Percentiles rank a stretch among this genome's conserved stretches.
phyloP scores from a whole-genome alignment of 495 filamentous ascomycete species.

The Penicillium cinerascens region DNA sequence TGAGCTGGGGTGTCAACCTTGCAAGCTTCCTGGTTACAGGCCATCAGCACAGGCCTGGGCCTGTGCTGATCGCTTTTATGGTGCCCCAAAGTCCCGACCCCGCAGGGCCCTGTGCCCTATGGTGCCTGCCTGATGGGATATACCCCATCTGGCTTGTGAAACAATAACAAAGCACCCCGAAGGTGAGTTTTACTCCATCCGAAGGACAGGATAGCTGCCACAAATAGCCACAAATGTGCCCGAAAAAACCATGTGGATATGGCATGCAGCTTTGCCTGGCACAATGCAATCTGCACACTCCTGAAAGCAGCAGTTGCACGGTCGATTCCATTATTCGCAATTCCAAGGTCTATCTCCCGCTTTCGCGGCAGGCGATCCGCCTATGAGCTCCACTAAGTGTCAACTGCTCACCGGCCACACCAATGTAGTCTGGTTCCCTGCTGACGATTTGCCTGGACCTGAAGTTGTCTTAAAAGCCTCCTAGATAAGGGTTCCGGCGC shows the following conservation, averaged over 20 bases:
- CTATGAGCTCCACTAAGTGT: slow-evolving; percentile 10
- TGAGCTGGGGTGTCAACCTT: no score
- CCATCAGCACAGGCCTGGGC: neutral
- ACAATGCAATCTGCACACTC: neutral
- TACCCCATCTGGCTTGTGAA: neutral
- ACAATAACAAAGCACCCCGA: neutral
- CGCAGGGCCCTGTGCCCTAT: no score
- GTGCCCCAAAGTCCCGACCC: no score
- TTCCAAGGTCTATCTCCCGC: neutral
- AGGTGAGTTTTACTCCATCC: neutral
- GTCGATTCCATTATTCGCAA: neutral
- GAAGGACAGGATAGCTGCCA: neutral
- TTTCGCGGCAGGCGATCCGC: slow-evolving; percentile 8
- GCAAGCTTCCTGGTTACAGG: neutral
- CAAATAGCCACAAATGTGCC: neutral
- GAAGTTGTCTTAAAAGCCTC: neutral
- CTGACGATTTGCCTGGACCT: slow-evolving; percentile 8
- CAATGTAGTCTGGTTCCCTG: neutral
- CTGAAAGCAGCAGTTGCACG: slow-evolving; percentile 3
- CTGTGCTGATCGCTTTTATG: neutral
- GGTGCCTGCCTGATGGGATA: no score
- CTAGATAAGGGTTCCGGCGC: slow-evolving; percentile 13
- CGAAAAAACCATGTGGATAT: slow-evolving; percentile 8
- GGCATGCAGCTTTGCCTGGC: slow-evolving; percentile 1
- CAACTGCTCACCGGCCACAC: slow-evolving; percentile 19